These are phyloP conservation scores for Collybia sp. DNA, from an alignment of 768 basidiomycete species.

Conservation along the genomic window DNA sequence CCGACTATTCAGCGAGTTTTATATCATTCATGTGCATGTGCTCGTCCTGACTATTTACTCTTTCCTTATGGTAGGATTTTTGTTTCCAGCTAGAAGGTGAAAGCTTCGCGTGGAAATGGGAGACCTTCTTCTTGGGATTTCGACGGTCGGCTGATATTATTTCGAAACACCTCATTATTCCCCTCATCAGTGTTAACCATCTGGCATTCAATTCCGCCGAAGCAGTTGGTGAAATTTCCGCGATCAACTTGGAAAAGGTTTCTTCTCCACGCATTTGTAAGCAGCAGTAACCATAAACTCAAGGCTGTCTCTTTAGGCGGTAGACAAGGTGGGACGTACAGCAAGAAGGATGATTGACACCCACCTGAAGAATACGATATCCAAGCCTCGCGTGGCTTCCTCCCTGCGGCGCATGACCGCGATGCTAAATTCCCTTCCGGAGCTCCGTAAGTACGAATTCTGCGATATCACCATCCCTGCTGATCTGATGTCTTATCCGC, in stretches of 20 bases:
- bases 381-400: conserved; percentile 64
- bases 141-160: conserved; percentile 66
- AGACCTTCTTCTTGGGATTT: conserved; percentile 60
- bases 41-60: conserved; percentile 8
- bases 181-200: conserved; percentile 68
- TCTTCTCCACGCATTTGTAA: conserved; percentile 1
- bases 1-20: conserved; percentile 52
- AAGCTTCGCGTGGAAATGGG: conserved; percentile 77
- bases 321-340: conserved; percentile 67
- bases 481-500: conserved; percentile 8
- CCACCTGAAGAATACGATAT: conserved; percentile 67
- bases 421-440: conserved; percentile 59
- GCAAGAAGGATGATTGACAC: conserved; percentile 66
- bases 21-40: background rate
- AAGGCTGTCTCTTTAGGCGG: conserved; percentile 35
- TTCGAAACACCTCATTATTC: conserved; percentile 74
- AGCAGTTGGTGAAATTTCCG: conserved; percentile 48
- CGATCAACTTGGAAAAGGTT: conserved; percentile 66
- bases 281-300: conserved; percentile 6
- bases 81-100: conserved; percentile 57
- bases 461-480: conserved; percentile 6
- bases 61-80: conserved; percentile 46
- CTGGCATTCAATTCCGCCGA: conserved; percentile 62
- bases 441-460: conserved; percentile 50
- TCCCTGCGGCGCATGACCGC: conserved; percentile 69